Evolutionary conservation across 495 filamentous ascomycete species (phyloP).

Genomic region (Aspergillus baeticus): DNA sequence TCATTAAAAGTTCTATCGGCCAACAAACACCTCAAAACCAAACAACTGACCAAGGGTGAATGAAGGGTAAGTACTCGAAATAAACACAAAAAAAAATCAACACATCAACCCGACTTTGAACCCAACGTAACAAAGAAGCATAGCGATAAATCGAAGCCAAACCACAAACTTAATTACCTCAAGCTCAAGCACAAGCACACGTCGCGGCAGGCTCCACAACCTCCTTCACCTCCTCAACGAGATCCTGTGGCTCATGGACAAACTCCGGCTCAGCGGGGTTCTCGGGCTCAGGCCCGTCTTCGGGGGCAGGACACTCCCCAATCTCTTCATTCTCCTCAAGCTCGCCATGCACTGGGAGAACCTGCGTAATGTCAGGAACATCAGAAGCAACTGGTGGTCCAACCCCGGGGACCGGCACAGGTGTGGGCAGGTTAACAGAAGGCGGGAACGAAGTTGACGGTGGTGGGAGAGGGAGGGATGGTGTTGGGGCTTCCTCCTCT

Average conservation of each 20-base stretch:
- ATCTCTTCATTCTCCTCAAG: slow-evolving; percentile 2
- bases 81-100: too few species aligned
- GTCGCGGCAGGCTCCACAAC: background rate
- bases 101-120: too few species aligned
- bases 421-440: slow-evolving; percentile 15
- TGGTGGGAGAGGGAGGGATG: slow-evolving; percentile 12
- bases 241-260: background rate
- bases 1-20: too few species aligned
- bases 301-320: slow-evolving; percentile 7
- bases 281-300: background rate
- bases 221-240: background rate
- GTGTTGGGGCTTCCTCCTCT: slow-evolving; percentile 1
- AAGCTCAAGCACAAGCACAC: background rate
- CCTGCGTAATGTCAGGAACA: background rate
- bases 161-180: background rate
- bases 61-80: too few species aligned
- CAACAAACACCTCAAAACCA: too few species aligned
- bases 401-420: slow-evolving; percentile 10
- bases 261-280: slow-evolving; percentile 8
- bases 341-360: background rate
- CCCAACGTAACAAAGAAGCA: too few species aligned
- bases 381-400: too few species aligned
- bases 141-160: too few species aligned
- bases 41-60: too few species aligned
- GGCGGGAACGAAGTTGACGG: slow-evolving; percentile 17